Evolutionary conservation across 129 eudicot species (phyloP).

Genomic region (carrot (Daucus carota)): DH1_v3.0 NC_030383.2:63825501-63826000

Average conservation of each 20-base stretch:
- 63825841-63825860: constrained; percentile 36
- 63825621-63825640: constrained; percentile 50
- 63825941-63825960: constrained; percentile 44
- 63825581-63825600: constrained; percentile 49
- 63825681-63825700: neutral
- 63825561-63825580: constrained; percentile 80
- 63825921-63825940: constrained; percentile 50
- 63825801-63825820: constrained; percentile 66
- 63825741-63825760: constrained; percentile 58
- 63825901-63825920: constrained; percentile 66
- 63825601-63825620: constrained; percentile 32
- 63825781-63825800: constrained; percentile 82
- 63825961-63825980: constrained; percentile 60
- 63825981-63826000: constrained; percentile 88
- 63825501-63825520: constrained; percentile 50
- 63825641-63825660: constrained; percentile 74
- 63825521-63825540: constrained; percentile 62
- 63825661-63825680: constrained; percentile 68
- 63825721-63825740: neutral
- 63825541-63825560: constrained; percentile 68
- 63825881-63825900: constrained; percentile 70
- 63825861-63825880: constrained; percentile 50
- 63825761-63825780: constrained; percentile 71
- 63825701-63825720: neutral
- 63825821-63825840: constrained; percentile 41